These are phyloP conservation scores for Davidsoniella neocaledoniae DNA, from an alignment of 2,329 filamentous ascomycete species.

Conservation along the genomic window DNA sequence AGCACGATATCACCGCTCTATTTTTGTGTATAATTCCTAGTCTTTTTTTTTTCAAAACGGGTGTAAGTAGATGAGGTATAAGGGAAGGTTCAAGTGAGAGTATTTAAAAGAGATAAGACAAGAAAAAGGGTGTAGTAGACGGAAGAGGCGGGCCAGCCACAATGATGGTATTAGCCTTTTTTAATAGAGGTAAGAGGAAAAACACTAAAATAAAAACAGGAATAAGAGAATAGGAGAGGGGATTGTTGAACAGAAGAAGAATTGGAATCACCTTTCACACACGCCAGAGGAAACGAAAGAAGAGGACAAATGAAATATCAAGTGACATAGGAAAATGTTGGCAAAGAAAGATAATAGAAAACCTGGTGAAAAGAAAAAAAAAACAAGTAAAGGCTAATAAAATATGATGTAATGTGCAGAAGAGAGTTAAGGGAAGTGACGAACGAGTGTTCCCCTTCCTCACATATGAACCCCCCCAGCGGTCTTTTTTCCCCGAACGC, in stretches of 20 bases:
- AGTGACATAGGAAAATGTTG: constrained; percentile 15
- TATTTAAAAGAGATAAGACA: background rate
- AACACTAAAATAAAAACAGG: constrained; percentile 1
- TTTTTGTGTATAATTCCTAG: no score
- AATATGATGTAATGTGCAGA: background rate
- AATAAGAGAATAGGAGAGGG: no score
- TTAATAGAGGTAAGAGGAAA: constrained; percentile 5
- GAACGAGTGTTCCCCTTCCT: background rate
- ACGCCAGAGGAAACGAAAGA: constrained; percentile 4
- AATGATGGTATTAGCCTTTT: constrained; percentile 4
- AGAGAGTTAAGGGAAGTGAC: background rate
- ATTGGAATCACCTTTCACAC: background rate
- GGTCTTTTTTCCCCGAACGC: no score
- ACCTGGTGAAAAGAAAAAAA: constrained; percentile 9
- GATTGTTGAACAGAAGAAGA: no score
- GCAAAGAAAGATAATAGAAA: constrained; percentile 19
- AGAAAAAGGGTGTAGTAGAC: background rate
- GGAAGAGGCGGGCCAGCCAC: background rate
- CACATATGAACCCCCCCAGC: no score
- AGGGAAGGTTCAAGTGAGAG: background rate
- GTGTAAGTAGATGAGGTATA: no score
- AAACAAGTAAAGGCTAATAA: constrained; percentile 4
- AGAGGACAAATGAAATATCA: constrained; percentile 12
- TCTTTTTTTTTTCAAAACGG: no score
- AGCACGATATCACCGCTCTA: no score